phyloP scores from a whole-genome alignment of 2,329 filamentous ascomycete genomes.

The Cordyceps farinosa region DNA sequence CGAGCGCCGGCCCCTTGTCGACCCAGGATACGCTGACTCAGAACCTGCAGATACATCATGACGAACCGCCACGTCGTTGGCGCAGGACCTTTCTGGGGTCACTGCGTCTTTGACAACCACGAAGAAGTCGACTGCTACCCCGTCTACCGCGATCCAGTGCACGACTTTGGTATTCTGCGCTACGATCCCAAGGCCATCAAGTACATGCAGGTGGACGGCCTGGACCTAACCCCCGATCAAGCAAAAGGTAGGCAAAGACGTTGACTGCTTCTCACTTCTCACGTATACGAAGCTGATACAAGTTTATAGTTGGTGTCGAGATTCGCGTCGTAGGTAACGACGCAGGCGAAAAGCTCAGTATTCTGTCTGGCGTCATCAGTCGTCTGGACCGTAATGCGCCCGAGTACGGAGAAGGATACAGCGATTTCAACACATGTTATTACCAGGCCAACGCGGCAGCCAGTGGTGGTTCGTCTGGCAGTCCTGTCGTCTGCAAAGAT shows the following conservation, averaged over 20 bases:
- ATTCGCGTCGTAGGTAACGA: constrained; percentile 98
- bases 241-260: constrained; percentile 56
- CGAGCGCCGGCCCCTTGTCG: background rate
- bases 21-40: background rate
- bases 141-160: constrained; percentile 95
- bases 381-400: constrained; percentile 93
- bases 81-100: constrained; percentile 94
- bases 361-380: constrained; percentile 95
- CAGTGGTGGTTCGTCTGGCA: constrained; percentile 95
- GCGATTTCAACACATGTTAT: constrained; percentile 94
- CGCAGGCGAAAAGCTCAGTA: constrained; percentile 96
- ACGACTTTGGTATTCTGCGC: constrained; percentile 95
- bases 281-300: background rate
- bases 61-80: constrained; percentile 93
- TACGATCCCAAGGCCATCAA: constrained; percentile 96
- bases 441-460: constrained; percentile 97
- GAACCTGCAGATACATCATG: constrained; percentile 61
- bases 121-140: constrained; percentile 94
- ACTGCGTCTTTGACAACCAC: constrained; percentile 98
- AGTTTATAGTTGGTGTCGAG: constrained; percentile 71
- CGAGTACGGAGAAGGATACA: constrained; percentile 96
- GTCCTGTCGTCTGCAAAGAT: constrained; percentile 94
- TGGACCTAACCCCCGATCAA: constrained; percentile 78
- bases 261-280: background rate
- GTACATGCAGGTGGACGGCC: constrained; percentile 85